A percentile compares a stretch with the other conserved stretches of the same genome.
Conservation (phyloP, 306 rosid species). For the Rosa lucieae region DNA sequence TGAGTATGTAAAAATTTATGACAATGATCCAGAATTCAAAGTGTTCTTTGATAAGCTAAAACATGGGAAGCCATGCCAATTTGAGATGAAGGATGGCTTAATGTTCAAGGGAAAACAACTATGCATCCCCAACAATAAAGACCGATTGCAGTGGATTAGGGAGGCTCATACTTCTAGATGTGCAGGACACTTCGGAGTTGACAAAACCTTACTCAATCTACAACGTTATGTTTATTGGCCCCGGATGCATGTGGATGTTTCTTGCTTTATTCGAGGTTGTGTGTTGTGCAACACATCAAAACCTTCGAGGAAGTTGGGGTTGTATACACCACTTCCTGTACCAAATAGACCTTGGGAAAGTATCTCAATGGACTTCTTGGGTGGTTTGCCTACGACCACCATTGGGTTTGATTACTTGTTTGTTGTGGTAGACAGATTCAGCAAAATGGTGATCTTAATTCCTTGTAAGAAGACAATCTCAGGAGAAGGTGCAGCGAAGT, state of each 20-base stretch:
- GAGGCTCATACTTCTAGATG: neutral
- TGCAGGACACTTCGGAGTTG: neutral
- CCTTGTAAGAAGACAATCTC: too few species aligned
- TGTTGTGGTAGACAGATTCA: too few species aligned
- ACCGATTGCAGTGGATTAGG: neutral
- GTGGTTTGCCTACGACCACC: neutral
- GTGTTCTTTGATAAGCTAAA: neutral
- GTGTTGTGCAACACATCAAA: too few species aligned
- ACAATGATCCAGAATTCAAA: neutral
- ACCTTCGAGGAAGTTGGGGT: too few species aligned
- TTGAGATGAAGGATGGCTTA: neutral
- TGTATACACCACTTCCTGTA: too few species aligned
- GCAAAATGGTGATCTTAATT: too few species aligned
- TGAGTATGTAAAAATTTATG: neutral
- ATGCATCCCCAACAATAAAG: neutral
- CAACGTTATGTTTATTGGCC: neutral
- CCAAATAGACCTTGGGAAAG: too few species aligned
- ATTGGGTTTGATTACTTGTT: too few species aligned
- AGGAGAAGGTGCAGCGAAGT: too few species aligned
- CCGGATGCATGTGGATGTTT: neutral
- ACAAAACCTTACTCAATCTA: neutral
- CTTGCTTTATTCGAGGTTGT: too few species aligned
- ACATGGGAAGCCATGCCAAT: neutral
- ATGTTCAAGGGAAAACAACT: neutral
- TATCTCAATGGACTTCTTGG: neutral